phyloP scores from a whole-genome alignment of 495 filamentous ascomycete genomes.

The Pyrenopolyporus hunteri region DNA sequence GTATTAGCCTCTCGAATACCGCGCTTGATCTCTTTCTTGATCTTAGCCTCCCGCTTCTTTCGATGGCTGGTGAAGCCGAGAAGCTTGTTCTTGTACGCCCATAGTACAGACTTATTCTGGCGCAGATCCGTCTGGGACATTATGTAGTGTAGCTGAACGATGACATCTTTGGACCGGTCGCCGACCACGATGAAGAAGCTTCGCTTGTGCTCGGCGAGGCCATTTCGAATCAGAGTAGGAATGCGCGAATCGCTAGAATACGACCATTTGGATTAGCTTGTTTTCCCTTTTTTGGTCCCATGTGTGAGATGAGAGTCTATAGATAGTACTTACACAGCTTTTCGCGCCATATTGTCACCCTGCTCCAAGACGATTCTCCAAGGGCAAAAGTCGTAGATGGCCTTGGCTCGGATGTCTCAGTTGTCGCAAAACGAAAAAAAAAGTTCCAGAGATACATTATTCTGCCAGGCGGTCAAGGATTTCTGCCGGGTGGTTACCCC shows the following conservation, averaged over 20 bases:
- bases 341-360: slow-evolving; percentile 57
- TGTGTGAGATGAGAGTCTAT: background rate
- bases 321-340: slow-evolving; percentile 59
- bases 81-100: slow-evolving; percentile 99
- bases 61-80: slow-evolving; percentile 92
- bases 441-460: slow-evolving; percentile 27
- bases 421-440: slow-evolving; percentile 30
- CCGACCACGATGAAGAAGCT: slow-evolving; percentile 98
- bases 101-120: slow-evolving; percentile 95
- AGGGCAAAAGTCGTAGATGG: background rate
- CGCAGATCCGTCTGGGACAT: slow-evolving; percentile 88
- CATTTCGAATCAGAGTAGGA: slow-evolving; percentile 93
- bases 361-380: slow-evolving; percentile 4
- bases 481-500: slow-evolving; percentile 34
- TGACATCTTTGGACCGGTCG: slow-evolving; percentile 95
- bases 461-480: slow-evolving; percentile 30
- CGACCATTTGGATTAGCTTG: slow-evolving; percentile 18
- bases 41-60: slow-evolving; percentile 96
- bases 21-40: slow-evolving; percentile 96
- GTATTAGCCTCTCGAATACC: slow-evolving; percentile 93
- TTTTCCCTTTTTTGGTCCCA: background rate
- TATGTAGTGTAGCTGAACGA: slow-evolving; percentile 93
- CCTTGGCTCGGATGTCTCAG: background rate
- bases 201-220: slow-evolving; percentile 93
- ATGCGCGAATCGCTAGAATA: slow-evolving; percentile 83